Base-by-base conservation (phyloP, 2,329 filamentous ascomycete genomes). In the Aspergillus hiratsukae region DNA sequence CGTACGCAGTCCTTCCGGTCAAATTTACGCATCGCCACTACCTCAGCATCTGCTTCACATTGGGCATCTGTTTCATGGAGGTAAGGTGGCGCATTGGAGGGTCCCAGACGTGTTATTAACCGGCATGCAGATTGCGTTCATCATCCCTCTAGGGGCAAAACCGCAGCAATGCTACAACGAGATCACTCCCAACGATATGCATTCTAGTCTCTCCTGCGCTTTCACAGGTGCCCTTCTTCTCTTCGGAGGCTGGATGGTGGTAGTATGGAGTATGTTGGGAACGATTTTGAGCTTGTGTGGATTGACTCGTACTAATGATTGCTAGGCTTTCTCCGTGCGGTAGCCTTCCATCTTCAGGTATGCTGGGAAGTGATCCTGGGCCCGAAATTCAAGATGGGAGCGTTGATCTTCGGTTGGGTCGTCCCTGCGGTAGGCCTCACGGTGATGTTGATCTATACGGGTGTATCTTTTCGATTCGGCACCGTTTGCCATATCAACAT, bases 321-420 rank as follows among this genome's bases (percentile, higher is more conserved):
- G 40, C 2, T n/a, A 71, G 85, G 92, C 61, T 96, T 97, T 71
- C 82, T 97, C 58, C 86, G 94, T 61, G 89, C 93, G 0, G 77
- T 97, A 35, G 96, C 91, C 4, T 87, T 99, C 66, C 94, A 99
- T 74, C 85, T 99, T 27, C 94, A 97, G 74, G 97, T 99, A 62
- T 97, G 92, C 79, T 99, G 94, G 94, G 91, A 97, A 72, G 82
- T 95, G 35, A 86, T 93, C 7, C 89, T 96, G 3, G 94, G 94
- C 41, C 84, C 86, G 48, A 89, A 83, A 66, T 97, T 97, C 75
- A 97, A 97, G 85, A 91, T 90, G 79, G 83, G 84, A 62, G 87
- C 93, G 3, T 86, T 96, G 67, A 81, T 83, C 17, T 77, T 87
- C 8, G 94, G 94, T 59, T 97, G 93, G 89, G 89, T 88, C 19